Evolutionary conservation across 2,329 filamentous ascomycete species (phyloP).

Genomic region (Colletotrichum liriopes): DNA sequence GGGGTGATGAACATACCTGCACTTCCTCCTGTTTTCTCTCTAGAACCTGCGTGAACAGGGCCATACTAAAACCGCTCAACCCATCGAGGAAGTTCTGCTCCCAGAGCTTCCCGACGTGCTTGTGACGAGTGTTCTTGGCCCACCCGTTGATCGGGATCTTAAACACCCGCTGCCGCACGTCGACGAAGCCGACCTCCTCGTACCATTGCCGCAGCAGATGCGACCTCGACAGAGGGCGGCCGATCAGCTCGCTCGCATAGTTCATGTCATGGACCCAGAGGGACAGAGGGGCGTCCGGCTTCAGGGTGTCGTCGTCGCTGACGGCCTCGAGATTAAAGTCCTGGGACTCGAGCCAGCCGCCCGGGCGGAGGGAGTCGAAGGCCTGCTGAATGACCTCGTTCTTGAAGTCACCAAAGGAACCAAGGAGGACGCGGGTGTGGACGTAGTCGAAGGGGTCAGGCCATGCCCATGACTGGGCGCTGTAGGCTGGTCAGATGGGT

Average conservation of each 20-base stretch:
- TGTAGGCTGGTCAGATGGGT: conserved; percentile 44
- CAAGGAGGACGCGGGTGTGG: conserved; percentile 65
- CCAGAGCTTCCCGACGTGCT: conserved; percentile 62
- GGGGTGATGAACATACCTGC: conserved; percentile 55
- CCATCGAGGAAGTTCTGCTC: conserved; percentile 60
- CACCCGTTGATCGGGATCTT: conserved; percentile 70
- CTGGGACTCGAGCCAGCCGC: conserved; percentile 70
- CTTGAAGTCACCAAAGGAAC: conserved; percentile 66
- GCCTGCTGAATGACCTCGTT: conserved; percentile 66
- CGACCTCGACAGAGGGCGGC: conserved; percentile 57
- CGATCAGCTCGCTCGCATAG: conserved; percentile 54
- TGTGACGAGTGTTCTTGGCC: conserved; percentile 63
- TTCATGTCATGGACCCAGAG: conserved; percentile 59
- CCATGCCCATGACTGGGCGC: conserved; percentile 66
- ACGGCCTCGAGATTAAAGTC: conserved; percentile 58
- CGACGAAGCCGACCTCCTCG: conserved; percentile 68
- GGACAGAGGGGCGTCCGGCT: conserved; percentile 54
- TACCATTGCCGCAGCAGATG: conserved; percentile 55
- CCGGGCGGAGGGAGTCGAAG: conserved; percentile 64
- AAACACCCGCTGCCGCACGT: conserved; percentile 67
- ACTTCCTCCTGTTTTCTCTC: conserved; percentile 62
- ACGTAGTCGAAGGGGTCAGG: conserved; percentile 71
- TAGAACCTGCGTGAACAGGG: conserved; percentile 58
- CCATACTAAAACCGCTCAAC: conserved; percentile 61
- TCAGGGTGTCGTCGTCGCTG: conserved; percentile 64